Evolutionary conservation across 805 yeast species (phyloP).

Genomic region (Candida nonsorbophila): DNA sequence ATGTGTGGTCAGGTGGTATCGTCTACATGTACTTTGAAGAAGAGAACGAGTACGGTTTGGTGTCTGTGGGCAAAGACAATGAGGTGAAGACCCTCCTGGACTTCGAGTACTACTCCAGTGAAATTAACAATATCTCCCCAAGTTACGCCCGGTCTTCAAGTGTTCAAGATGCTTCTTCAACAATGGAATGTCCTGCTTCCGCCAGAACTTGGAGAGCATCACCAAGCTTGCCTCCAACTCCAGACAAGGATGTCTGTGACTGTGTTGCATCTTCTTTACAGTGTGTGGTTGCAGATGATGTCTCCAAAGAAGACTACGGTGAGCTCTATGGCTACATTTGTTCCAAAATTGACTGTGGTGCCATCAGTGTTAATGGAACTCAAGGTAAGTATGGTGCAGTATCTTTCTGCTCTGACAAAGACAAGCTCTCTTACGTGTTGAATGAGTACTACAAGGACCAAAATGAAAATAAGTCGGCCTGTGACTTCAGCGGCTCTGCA

Average conservation of each 20-base stretch:
- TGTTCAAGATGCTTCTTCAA: slow-evolving; percentile 31
- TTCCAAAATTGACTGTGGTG: slow-evolving; percentile 50
- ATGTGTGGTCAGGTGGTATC: slow-evolving; percentile 92
- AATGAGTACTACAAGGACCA: slow-evolving; percentile 57
- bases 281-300: slow-evolving; percentile 59
- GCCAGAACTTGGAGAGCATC: slow-evolving; percentile 59
- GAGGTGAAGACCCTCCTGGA: slow-evolving; percentile 57
- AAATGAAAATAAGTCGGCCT: slow-evolving; percentile 41
- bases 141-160: slow-evolving; percentile 35
- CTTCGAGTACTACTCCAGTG: slow-evolving; percentile 37
- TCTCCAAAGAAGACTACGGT: slow-evolving; percentile 51
- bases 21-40: slow-evolving; percentile 90
- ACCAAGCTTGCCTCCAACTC: slow-evolving; percentile 74
- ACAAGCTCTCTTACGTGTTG: slow-evolving; percentile 58
- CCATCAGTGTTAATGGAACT: slow-evolving; percentile 57
- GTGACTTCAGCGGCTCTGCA: slow-evolving; percentile 71
- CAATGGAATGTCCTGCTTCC: slow-evolving; percentile 69
- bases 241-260: slow-evolving; percentile 56
- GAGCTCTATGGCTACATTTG: slow-evolving; percentile 57
- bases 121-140: slow-evolving; percentile 33
- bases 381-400: slow-evolving; percentile 66
- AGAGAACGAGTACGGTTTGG: slow-evolving; percentile 77
- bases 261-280: slow-evolving; percentile 52
- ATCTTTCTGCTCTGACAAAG: slow-evolving; percentile 67
- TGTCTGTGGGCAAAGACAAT: slow-evolving; percentile 42